These are phyloP conservation scores for Exsudoporus floridanus DNA, from an alignment of 1,284 basidiomycete genomes.

Conservation along the genomic window DNA sequence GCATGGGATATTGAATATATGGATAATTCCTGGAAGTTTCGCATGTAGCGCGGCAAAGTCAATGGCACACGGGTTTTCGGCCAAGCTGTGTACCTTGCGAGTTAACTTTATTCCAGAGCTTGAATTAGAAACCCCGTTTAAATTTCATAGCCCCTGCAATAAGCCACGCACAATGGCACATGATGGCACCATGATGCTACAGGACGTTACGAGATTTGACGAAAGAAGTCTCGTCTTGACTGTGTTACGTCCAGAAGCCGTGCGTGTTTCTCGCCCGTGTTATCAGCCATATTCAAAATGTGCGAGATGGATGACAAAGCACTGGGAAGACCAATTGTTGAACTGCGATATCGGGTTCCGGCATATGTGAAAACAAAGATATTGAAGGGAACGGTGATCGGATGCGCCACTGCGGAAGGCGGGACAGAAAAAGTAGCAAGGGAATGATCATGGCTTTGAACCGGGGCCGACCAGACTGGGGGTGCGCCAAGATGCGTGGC, in stretches of 20 bases:
- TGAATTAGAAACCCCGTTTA: constrained; percentile 19
- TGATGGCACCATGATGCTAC: constrained; percentile 1
- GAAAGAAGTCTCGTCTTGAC: constrained; percentile 1
- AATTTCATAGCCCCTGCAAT: constrained; percentile 1
- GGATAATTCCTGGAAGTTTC: constrained; percentile 10
- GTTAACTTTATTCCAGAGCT: constrained; percentile 27
- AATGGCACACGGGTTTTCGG: constrained; percentile 4
- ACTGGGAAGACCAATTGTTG: constrained; percentile 2
- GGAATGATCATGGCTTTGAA: constrained; percentile 14
- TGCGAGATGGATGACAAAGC: not conserved
- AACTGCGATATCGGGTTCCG: not conserved
- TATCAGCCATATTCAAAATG: constrained; percentile 8
- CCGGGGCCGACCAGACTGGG: constrained; percentile 11
- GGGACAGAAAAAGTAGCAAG: constrained; percentile 7
- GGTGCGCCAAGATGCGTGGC: constrained; percentile 6
- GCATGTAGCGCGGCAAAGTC: constrained; percentile 17
- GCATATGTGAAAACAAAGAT: constrained; percentile 12
- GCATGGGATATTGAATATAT: constrained; percentile 14
- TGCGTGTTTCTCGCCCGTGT: not conserved
- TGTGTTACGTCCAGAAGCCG: constrained; percentile 20
- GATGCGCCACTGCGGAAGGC: constrained; percentile 1
- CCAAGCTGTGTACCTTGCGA: constrained; percentile 21
- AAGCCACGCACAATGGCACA: constrained; percentile 11
- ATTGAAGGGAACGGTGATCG: constrained; percentile 5
- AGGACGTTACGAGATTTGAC: constrained; percentile 21